Percentiles rank a stretch among this genome's conserved stretches.
These are phyloP conservation scores for Amanita rimosa DNA, from an alignment of 768 basidiomycete species.

Conservation along the genomic window DNA sequence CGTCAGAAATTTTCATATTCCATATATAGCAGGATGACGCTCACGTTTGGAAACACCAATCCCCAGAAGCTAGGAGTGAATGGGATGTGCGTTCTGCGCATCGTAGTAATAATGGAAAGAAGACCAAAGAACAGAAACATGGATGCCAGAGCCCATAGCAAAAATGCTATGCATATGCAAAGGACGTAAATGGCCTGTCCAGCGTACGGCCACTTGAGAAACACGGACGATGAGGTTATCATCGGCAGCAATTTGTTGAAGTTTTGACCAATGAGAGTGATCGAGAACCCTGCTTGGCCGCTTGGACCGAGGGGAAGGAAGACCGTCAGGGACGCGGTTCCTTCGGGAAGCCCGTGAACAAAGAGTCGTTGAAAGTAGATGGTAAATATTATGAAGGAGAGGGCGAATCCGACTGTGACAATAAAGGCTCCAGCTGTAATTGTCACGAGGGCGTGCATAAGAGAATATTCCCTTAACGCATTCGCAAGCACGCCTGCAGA, in stretches of 20 bases:
- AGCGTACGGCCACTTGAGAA: conserved; percentile 22
- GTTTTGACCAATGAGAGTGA: conserved; percentile 42
- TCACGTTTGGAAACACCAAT: conserved; percentile 57
- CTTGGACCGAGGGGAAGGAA: conserved; percentile 71
- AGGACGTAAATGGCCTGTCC: conserved; percentile 29
- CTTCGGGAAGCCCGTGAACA: conserved; percentile 40
- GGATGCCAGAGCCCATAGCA: conserved; percentile 50
- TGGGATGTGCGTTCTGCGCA: conserved; percentile 28
- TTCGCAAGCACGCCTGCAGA: conserved; percentile 34
- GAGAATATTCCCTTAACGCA: conserved; percentile 33
- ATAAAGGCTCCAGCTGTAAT: conserved; percentile 40
- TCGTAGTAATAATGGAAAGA: conserved; percentile 32
- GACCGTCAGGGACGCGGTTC: conserved; percentile 37
- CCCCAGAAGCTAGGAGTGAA: conserved; percentile 62
- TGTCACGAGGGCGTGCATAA: conserved; percentile 41
- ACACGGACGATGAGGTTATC: conserved; percentile 20
- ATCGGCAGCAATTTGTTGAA: conserved; percentile 26
- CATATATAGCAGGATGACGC: conserved; percentile 1
- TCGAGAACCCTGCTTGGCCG: conserved; percentile 52
- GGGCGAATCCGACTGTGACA: conserved; percentile 41
- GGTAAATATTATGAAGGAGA: conserved; percentile 58
- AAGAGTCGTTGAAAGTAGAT: conserved; percentile 53
- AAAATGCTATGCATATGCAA: conserved; percentile 34
- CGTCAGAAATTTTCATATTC: background rate
- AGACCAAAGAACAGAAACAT: conserved; percentile 54